Evolutionary conservation across 2,329 filamentous ascomycete genomes (phyloP).

Genomic region (Penicillium sp.): DNA sequence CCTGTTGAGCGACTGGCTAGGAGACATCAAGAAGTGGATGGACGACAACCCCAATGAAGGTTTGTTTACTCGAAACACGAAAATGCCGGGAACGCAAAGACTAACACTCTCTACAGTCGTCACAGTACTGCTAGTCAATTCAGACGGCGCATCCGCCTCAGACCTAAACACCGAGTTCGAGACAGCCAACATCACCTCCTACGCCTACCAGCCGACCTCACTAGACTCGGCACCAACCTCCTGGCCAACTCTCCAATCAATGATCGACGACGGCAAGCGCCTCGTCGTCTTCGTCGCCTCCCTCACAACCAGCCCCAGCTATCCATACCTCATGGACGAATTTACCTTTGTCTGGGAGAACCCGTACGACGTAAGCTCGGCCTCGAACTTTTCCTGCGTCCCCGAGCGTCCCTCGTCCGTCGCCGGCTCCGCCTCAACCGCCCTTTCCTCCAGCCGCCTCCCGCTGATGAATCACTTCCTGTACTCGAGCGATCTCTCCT

Average conservation of each 20-base stretch:
- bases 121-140: constrained; percentile 69
- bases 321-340: constrained; percentile 44
- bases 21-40: constrained; percentile 63
- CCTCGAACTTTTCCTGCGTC: constrained; percentile 66
- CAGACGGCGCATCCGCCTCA: constrained; percentile 53
- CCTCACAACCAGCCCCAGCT: constrained; percentile 30
- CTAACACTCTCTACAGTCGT: constrained; percentile 50
- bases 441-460: constrained; percentile 57
- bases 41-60: constrained; percentile 62
- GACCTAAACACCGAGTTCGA: constrained; percentile 55
- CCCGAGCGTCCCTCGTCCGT: constrained; percentile 60
- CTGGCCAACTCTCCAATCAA: constrained; percentile 68
- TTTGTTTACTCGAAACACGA: constrained; percentile 12
- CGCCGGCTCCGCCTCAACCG: constrained; percentile 45
- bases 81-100: neutral
- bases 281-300: constrained; percentile 66
- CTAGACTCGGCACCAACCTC: constrained; percentile 40
- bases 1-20: constrained; percentile 59
- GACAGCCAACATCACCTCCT: constrained; percentile 55
- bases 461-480: constrained; percentile 79
- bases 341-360: constrained; percentile 64
- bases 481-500: constrained; percentile 49
- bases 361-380: constrained; percentile 58
- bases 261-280: constrained; percentile 62
- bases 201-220: constrained; percentile 56